Base-by-base conservation (phyloP, 2,329 filamentous ascomycete species). In the Clarireedia paspali region DNA sequence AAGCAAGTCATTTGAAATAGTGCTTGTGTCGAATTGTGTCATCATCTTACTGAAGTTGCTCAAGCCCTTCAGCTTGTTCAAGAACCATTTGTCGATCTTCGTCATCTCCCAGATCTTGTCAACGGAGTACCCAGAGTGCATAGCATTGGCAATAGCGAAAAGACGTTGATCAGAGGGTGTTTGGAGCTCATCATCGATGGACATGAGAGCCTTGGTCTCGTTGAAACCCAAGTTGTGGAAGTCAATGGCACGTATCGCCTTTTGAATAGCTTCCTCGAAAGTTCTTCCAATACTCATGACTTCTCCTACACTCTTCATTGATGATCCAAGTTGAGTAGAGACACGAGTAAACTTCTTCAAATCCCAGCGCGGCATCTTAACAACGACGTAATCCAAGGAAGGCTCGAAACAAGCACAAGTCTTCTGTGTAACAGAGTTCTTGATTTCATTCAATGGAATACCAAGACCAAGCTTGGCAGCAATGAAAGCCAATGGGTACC, bases 81-180 rank as follows among this genome's bases (percentile, higher is more conserved):
- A 76, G 80, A 99, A 99, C 94, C 94, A 97, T 75, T 95, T 96
- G 77, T 97, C 94, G 67, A 99, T 99, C 81, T 96, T 96, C 75
- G 88, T 95, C 65, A 99, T 77, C 5, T 96, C 90, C 70, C 97
- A 91, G 15, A 99, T 80, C 71, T 81, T 85, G 62, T 99, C 92
- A 48, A 96, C 91, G 1, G 89, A 84, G 78, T 99, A 99, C 73
- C 88, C 87, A 75, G 96, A 91, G 77, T 97, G 91, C 90, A 99
- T 95, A 63, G 94, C 94, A 75, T 97, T 91, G 47, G 94, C 92
- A 69, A 99, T 91, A 61, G 94, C 94, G 66, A 99, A 82, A 94
- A 94, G 97, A 72, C 94, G 85, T 66, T 94, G 89, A 73, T 99
- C 94, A 23, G 91, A 96, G 17, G 94, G 94, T 76, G 96, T 95